Evolutionary conservation across 768 basidiomycete genomes (phyloP).

Genomic region (Lactifluus volemus): DNA sequence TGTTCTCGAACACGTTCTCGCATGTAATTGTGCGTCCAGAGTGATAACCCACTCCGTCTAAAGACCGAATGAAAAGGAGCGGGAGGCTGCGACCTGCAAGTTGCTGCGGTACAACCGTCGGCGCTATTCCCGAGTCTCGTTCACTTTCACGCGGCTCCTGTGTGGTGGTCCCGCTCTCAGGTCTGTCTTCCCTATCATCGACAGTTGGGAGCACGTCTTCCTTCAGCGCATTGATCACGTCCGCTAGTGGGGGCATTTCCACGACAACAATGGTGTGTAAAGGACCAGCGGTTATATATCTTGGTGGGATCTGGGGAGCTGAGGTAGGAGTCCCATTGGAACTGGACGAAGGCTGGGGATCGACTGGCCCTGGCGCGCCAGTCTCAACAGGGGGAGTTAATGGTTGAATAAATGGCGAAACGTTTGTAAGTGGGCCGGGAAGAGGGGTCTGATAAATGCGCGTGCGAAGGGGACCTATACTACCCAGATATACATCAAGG

Average conservation of each 20-base stretch:
- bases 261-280: slow-evolving; percentile 79
- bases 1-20: slow-evolving; percentile 67
- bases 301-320: slow-evolving; percentile 28
- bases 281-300: slow-evolving; percentile 45
- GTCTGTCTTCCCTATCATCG: slow-evolving; percentile 28
- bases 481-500: slow-evolving; percentile 83
- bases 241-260: slow-evolving; percentile 69
- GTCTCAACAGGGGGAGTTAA: slow-evolving; percentile 29
- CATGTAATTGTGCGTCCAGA: slow-evolving; percentile 78
- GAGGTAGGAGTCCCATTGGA: slow-evolving; percentile 6
- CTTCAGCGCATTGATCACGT: slow-evolving; percentile 71
- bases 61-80: slow-evolving; percentile 69
- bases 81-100: slow-evolving; percentile 66
- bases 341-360: slow-evolving; percentile 3
- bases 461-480: slow-evolving; percentile 74
- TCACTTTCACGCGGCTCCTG: slow-evolving; percentile 11
- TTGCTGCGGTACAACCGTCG: slow-evolving; percentile 31
- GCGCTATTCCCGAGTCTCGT: slow-evolving; percentile 10
- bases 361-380: slow-evolving; percentile 1
- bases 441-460: slow-evolving; percentile 68
- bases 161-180: slow-evolving; percentile 20
- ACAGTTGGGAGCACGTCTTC: slow-evolving; percentile 51
- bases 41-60: slow-evolving; percentile 84
- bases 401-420: slow-evolving; percentile 49
- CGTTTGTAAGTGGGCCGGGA: slow-evolving; percentile 56